phyloP scores from a whole-genome alignment of 2,329 filamentous ascomycete genomes.

The Xylaria digitata region DNA sequence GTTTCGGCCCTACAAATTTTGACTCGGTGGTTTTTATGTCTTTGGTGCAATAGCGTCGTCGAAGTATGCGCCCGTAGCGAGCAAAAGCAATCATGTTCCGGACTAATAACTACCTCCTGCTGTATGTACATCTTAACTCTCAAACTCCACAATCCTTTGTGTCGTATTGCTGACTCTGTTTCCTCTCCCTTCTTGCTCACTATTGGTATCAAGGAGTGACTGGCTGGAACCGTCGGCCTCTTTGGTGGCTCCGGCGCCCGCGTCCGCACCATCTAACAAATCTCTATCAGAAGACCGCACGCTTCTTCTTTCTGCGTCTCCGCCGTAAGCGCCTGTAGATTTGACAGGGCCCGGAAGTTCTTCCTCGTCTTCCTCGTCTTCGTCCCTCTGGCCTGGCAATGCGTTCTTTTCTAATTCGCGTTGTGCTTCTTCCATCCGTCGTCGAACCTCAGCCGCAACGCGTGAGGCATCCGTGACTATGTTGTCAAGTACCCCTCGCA shows the following conservation, averaged over 20 bases:
- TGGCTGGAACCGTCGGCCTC: conserved; percentile 49
- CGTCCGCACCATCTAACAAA: conserved; percentile 79
- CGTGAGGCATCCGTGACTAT: conserved; percentile 98
- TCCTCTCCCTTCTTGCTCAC: conserved; percentile 40
- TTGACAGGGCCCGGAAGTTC: conserved; percentile 56
- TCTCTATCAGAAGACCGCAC: conserved; percentile 76
- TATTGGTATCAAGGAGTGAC: conserved; percentile 47
- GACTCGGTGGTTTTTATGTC: conserved; percentile 42
- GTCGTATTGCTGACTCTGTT: conserved; percentile 47
- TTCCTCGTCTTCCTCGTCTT: conserved; percentile 77
- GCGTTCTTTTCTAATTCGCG: conserved; percentile 88
- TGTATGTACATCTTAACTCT: conserved; percentile 51
- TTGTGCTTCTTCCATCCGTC: conserved; percentile 95
- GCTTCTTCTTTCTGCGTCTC: conserved; percentile 70
- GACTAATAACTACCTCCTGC: conserved; percentile 44
- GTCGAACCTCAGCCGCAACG: conserved; percentile 89
- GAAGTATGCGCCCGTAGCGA: conserved; percentile 11
- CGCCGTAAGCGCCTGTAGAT: conserved; percentile 57
- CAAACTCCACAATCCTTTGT: conserved; percentile 60
- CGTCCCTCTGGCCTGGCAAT: conserved; percentile 69
- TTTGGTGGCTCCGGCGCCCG: conserved; percentile 66
- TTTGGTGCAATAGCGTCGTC: conserved; percentile 38
- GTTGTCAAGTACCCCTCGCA: conserved; percentile 93
- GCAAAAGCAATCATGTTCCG: conserved; percentile 45
- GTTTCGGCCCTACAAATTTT: conserved; percentile 41